Conservation (phyloP, 1,284 basidiomycete genomes). For the Rhodotorula sp. region DNA sequence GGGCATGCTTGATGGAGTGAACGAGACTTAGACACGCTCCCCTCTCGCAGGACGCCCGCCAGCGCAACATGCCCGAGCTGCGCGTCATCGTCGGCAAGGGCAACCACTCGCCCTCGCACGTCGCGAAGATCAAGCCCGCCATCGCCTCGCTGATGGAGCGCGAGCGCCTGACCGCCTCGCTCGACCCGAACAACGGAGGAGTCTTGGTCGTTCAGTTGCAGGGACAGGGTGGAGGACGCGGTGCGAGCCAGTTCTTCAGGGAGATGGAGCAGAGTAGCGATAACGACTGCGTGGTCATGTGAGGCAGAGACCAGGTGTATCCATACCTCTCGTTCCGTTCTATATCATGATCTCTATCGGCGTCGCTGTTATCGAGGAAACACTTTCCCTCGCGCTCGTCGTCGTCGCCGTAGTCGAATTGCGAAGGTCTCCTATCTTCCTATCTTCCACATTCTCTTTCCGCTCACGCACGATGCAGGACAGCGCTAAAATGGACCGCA, state of each 20-base stretch:
- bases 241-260: constrained; percentile 51
- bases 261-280: constrained; percentile 55
- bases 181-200: constrained; percentile 80
- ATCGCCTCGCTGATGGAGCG: constrained; percentile 76
- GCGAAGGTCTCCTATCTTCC: too few relatives aligned
- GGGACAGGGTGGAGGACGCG: constrained; percentile 53
- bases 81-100: constrained; percentile 80
- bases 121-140: constrained; percentile 88
- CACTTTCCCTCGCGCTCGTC: too few relatives aligned
- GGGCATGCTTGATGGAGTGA: neutral
- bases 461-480: neutral
- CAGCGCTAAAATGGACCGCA: neutral
- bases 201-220: constrained; percentile 79
- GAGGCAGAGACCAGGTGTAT: constrained; percentile 34
- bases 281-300: constrained; percentile 71
- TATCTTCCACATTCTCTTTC: neutral
- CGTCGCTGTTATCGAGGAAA: too few relatives aligned
- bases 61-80: constrained; percentile 65
- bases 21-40: too few relatives aligned
- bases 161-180: constrained; percentile 70
- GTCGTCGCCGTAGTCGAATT: too few relatives aligned
- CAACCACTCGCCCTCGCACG: constrained; percentile 74
- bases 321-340: neutral
- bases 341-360: too few relatives aligned
- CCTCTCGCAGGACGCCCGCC: constrained; percentile 58